A percentile compares a stretch with the other conserved stretches of the same genome.
phyloP scores from a whole-genome alignment of 1,284 basidiomycete species.

The Heterobasidion occidentale region DNA sequence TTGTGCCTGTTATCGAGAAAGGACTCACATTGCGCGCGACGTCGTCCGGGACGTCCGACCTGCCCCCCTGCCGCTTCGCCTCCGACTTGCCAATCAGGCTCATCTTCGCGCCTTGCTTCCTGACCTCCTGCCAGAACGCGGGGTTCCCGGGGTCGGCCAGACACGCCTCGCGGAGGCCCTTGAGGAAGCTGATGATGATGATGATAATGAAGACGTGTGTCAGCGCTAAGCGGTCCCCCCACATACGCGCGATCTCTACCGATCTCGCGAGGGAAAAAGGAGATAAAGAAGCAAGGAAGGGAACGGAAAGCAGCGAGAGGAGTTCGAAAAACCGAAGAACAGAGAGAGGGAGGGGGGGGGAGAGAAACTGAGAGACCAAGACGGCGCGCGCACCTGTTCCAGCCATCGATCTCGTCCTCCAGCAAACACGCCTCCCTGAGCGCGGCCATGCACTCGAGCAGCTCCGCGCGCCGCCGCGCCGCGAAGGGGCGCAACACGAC shows the following conservation, averaged over 20 bases:
- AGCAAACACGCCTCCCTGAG: constrained; percentile 49
- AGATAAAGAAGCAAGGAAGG: too few relatives aligned
- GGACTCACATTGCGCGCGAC: constrained; percentile 8
- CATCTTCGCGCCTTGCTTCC: constrained; percentile 39
- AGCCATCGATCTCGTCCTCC: constrained; percentile 74
- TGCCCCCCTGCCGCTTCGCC: constrained; percentile 47
- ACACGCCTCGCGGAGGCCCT: constrained; percentile 48
- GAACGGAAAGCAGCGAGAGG: constrained; percentile 1
- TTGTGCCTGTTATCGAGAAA: background rate
- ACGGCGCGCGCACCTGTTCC: constrained; percentile 53
- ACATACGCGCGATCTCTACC: background rate
- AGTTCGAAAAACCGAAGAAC: constrained; percentile 6
- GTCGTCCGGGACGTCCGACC: constrained; percentile 43
- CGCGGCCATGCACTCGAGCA: constrained; percentile 64
- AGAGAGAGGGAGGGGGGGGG: background rate
- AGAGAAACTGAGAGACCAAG: background rate
- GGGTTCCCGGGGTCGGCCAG: constrained; percentile 44
- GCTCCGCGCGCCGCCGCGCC: constrained; percentile 52
- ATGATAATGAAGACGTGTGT: background rate
- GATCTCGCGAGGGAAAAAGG: background rate
- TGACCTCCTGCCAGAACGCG: constrained; percentile 56
- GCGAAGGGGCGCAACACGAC: constrained; percentile 67
- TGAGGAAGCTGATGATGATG: constrained; percentile 40
- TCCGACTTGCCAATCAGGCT: constrained; percentile 60
- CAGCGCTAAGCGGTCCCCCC: background rate